These are phyloP conservation scores for Citrullus amarus DNA, from an alignment of 306 rosid genomes.

Conservation along the genomic window DNA sequence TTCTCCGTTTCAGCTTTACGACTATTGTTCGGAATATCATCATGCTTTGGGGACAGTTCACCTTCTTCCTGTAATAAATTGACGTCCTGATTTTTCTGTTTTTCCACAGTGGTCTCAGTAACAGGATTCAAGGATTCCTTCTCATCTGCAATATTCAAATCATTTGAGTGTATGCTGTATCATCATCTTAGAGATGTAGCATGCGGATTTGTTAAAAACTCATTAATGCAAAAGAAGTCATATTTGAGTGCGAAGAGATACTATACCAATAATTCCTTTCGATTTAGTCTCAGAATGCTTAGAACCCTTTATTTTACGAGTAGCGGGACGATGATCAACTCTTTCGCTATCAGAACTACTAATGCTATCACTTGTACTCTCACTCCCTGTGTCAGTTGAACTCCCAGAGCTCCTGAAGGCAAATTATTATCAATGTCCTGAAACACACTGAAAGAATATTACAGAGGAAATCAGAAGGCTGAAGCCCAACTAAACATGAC, in stretches of 20 bases:
- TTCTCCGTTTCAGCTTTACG: constrained; percentile 33
- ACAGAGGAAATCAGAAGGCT: constrained; percentile 1
- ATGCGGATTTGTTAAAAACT: neutral
- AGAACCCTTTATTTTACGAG: constrained; percentile 20
- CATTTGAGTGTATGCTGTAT: constrained; percentile 16
- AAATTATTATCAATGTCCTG: constrained; percentile 20
- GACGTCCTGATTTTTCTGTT: constrained; percentile 18
- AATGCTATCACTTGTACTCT: constrained; percentile 33
- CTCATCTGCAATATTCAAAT: constrained; percentile 32
- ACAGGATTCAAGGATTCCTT: constrained; percentile 26
- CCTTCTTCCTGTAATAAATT: constrained; percentile 71
- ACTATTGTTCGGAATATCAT: constrained; percentile 33
- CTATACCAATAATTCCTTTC: constrained; percentile 29
- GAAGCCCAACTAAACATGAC: constrained; percentile 9
- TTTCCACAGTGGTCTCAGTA: constrained; percentile 22
- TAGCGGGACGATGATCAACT: constrained; percentile 22
- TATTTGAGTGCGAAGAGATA: neutral
- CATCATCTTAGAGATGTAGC: neutral
- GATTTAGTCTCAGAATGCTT: constrained; percentile 31
- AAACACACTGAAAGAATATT: constrained; percentile 12
- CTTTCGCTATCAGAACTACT: constrained; percentile 53
- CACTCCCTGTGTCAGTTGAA: constrained; percentile 57
- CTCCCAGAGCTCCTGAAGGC: constrained; percentile 45
- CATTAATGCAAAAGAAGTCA: neutral
- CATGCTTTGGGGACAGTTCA: constrained; percentile 66